phyloP scores from a whole-genome alignment of 1,284 basidiomycete genomes.

The Irpex sp. region DNA sequence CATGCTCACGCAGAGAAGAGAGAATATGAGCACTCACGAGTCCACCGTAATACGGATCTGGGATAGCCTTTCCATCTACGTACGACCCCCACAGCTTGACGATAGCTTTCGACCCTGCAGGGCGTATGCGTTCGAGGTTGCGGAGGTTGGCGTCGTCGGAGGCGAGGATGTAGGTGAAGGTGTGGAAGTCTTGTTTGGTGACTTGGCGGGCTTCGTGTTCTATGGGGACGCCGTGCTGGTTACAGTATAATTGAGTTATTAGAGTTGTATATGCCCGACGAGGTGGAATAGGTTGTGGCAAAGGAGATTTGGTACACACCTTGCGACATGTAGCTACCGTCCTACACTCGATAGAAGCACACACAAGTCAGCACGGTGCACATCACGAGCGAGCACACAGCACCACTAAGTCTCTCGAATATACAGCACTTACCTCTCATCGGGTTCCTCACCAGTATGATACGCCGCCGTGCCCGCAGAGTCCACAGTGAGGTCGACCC shows the following conservation, averaged over 20 bases:
- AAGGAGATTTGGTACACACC: no score
- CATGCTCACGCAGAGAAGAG: no score
- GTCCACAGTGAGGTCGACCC: slow-evolving; percentile 59
- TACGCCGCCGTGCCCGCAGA: slow-evolving; percentile 71
- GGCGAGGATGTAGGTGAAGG: slow-evolving; percentile 68
- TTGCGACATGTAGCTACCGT: slow-evolving; percentile 57
- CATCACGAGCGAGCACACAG: no score
- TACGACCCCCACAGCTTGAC: slow-evolving; percentile 74
- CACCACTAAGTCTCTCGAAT: no score
- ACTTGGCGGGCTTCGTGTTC: slow-evolving; percentile 57
- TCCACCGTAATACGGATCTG: slow-evolving; percentile 74
- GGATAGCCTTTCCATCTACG: slow-evolving; percentile 55
- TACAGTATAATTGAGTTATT: no score
- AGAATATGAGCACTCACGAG: slow-evolving; percentile 35
- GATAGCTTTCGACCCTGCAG: slow-evolving; percentile 48
- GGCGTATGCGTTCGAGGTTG: slow-evolving; percentile 49
- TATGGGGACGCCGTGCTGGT: slow-evolving; percentile 58
- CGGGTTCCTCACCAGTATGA: slow-evolving; percentile 68
- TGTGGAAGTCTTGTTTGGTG: slow-evolving; percentile 48
- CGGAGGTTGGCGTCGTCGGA: slow-evolving; percentile 63
- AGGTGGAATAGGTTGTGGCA: no score
- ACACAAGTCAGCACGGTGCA: background rate
- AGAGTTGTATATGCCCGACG: no score
- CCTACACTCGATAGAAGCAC: slow-evolving; percentile 38
- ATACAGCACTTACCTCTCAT: slow-evolving; percentile 47